phyloP scores from a whole-genome alignment of 495 filamentous ascomycete species.

The Daldinia childiae region DNA sequence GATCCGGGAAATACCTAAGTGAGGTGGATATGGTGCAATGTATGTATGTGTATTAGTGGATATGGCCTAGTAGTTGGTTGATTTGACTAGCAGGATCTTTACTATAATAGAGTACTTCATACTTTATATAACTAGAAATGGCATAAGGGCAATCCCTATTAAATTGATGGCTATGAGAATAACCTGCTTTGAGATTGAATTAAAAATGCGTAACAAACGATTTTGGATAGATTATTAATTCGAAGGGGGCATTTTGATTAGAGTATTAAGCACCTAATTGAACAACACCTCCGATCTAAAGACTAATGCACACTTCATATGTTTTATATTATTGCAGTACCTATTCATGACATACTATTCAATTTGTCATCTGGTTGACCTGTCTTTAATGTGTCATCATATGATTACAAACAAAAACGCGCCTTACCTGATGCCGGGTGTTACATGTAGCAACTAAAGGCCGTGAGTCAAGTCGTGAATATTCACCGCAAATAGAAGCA shows the following conservation, averaged over 20 bases:
- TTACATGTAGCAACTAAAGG: background rate
- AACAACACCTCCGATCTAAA: background rate
- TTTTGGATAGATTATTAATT: background rate
- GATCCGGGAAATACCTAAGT: too few species aligned
- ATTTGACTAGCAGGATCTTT: background rate
- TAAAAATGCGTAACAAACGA: background rate
- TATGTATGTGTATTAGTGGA: too few species aligned
- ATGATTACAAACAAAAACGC: background rate
- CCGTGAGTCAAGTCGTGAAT: background rate
- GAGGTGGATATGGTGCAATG: too few species aligned
- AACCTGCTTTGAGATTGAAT: background rate
- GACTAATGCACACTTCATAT: background rate
- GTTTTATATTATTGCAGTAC: background rate
- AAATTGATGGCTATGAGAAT: background rate
- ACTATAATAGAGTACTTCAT: background rate
- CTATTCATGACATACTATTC: background rate
- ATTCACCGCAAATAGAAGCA: background rate
- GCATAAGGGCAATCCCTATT: background rate
- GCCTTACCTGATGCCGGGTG: background rate
- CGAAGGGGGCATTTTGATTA: background rate
- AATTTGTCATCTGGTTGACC: background rate
- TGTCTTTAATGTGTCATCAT: background rate
- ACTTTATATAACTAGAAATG: background rate
- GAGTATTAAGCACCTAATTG: background rate
- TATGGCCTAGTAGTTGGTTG: too few species aligned